Evolutionary conservation across 2,329 filamentous ascomycete genomes (phyloP).

Genomic region (Teratosphaeriaceae sp.): DNA sequence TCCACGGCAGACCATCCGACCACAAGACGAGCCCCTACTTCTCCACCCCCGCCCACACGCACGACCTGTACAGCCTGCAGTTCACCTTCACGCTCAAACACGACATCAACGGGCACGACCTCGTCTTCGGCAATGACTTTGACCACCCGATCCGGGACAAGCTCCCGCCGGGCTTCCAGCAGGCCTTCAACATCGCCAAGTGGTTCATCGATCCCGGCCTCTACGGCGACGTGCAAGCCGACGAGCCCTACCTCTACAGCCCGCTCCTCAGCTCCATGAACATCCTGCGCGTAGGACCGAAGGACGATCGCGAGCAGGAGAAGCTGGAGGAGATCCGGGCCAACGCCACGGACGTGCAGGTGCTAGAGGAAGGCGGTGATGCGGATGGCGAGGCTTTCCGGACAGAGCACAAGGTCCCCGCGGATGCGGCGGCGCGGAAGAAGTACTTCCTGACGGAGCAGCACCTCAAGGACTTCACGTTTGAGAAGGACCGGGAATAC

Average conservation of each 20-base stretch:
- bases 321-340: conserved; percentile 29
- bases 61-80: conserved; percentile 79
- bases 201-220: conserved; percentile 89
- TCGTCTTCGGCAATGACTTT: conserved; percentile 95
- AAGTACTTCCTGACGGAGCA: conserved; percentile 54
- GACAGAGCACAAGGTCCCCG: conserved; percentile 34
- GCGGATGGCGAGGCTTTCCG: conserved; percentile 38
- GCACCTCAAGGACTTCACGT: conserved; percentile 51
- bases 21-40: conserved; percentile 68
- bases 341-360: conserved; percentile 55
- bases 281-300: conserved; percentile 58
- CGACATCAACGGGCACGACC: conserved; percentile 58
- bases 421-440: conserved; percentile 42
- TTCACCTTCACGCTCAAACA: conserved; percentile 70
- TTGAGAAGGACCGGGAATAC: conserved; percentile 57
- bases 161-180: conserved; percentile 78
- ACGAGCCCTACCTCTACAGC: conserved; percentile 80
- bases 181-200: conserved; percentile 76
- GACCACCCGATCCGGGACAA: conserved; percentile 81
- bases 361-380: conserved; percentile 48
- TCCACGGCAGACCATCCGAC: conserved; percentile 49
- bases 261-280: conserved; percentile 77
- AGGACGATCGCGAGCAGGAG: conserved; percentile 29
- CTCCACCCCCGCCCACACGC: conserved; percentile 57
- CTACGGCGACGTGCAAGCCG: conserved; percentile 83